Base-by-base conservation (phyloP, 1,284 basidiomycete genomes). In the Mrakiaceae sp. region DNA sequence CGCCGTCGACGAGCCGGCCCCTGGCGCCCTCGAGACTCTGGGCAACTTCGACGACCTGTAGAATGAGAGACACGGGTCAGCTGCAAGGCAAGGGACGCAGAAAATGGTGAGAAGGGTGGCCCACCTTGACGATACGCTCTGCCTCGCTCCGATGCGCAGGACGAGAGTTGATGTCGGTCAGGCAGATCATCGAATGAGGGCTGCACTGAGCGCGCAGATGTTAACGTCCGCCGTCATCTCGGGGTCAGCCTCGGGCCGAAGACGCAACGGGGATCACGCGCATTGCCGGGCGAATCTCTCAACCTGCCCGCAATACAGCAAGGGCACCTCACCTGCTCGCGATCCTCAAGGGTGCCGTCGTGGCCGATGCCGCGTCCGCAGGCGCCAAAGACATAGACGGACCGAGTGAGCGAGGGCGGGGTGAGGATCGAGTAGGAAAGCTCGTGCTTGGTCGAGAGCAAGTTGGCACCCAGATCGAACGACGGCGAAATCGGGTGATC, bases 71-170 rank as follows among this genome's bases (percentile, higher is more conserved):
- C 27, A 27, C 27, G 27, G 27, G 27, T 27, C 27, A 27, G 27
- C 27, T 27, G 27, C 27, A 27, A 27, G 27, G 27, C 27, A 27
- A 27, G 27, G 27, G 27, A 27, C 27, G 27, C 27, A 27, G 27
- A 27, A 27, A 27, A 27, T 27, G 27, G 27, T 27, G 27, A 27
- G 27, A 27, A 27, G 27, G 27, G 27, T 27, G 27, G 27, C 27
- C 27, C 27, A 51, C 49, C n/a, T 51, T 11, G 8, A 27, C 48
- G 61, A 62, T 62, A 4, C 61, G 10, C 9, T 39, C 48, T 14
- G 52, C 40, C 11, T 62, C 61, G 39, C n/a, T 16, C 6, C 61
- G 61, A 48, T 62, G 61, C 7, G 16, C 16, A 6, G 61, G 61
- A 7, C 61, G 53, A 8, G 61, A 46, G 61, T 62, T 62, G 48